Conservation (phyloP, 2,329 filamentous ascomycete genomes). For the Didymella segeticola region DNA sequence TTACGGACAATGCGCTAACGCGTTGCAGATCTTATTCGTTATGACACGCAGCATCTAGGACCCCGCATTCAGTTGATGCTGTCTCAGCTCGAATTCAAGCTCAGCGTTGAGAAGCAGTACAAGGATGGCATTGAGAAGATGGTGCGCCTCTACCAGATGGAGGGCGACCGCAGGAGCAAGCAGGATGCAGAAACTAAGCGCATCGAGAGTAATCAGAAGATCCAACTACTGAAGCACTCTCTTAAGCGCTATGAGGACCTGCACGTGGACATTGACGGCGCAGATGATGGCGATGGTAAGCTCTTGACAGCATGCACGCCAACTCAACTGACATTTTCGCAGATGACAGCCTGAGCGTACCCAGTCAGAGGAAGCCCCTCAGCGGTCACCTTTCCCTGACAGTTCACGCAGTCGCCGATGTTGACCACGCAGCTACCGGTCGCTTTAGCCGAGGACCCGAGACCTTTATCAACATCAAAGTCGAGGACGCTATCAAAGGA, state of each 20-base stretch:
- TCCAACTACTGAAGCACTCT: slow-evolving; percentile 91
- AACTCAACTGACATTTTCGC: slow-evolving; percentile 36
- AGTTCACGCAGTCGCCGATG: slow-evolving; percentile 88
- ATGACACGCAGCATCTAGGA: slow-evolving; percentile 92
- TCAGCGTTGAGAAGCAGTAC: slow-evolving; percentile 98
- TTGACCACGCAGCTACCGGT: slow-evolving; percentile 84
- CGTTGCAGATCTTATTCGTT: slow-evolving; percentile 89
- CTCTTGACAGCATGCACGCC: not conserved
- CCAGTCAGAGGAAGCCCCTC: slow-evolving; percentile 93
- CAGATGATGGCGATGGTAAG: slow-evolving; percentile 81
- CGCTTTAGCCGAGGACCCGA: slow-evolving; percentile 90
- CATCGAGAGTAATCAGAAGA: slow-evolving; percentile 97
- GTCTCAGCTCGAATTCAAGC: slow-evolving; percentile 97
- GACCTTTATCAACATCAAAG: slow-evolving; percentile 94
- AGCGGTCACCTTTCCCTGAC: slow-evolving; percentile 88
- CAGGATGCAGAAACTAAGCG: slow-evolving; percentile 87
- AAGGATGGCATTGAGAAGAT: slow-evolving; percentile 99
- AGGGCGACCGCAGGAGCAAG: slow-evolving; percentile 94
- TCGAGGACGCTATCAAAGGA: slow-evolving; percentile 91
- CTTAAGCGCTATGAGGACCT: slow-evolving; percentile 97
- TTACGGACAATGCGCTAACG: slow-evolving; percentile 27
- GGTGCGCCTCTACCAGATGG: slow-evolving; percentile 96
- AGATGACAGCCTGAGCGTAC: slow-evolving; percentile 97
- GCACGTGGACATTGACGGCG: slow-evolving; percentile 86
- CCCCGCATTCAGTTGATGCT: slow-evolving; percentile 99